These are phyloP conservation scores for Cyclostephanos invisitatus DNA, from an alignment of 108 stramenopile species.

Conservation along the genomic window DNA sequence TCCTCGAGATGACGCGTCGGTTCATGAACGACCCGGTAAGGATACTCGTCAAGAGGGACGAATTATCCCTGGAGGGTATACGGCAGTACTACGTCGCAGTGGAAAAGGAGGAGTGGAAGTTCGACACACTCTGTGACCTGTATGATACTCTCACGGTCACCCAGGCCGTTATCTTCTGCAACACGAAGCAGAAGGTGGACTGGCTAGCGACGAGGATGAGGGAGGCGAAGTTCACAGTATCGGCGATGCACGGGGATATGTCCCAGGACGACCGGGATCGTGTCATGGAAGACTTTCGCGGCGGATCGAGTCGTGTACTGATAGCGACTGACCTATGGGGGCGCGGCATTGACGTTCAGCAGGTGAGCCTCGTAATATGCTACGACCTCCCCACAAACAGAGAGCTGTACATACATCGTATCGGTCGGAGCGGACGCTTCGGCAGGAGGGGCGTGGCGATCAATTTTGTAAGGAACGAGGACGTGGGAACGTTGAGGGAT, in stretches of 20 bases:
- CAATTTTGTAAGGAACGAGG: constrained; percentile 99
- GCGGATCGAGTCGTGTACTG: constrained; percentile 98
- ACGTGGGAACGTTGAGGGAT: too few relatives aligned
- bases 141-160: constrained; percentile 99
- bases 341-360: constrained; percentile 99
- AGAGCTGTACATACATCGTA: constrained; percentile 99
- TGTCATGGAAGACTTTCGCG: constrained; percentile 99
- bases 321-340: constrained; percentile 98
- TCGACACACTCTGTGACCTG: constrained; percentile 98
- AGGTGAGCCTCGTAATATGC: constrained; percentile 99
- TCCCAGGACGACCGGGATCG: constrained; percentile 99
- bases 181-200: constrained; percentile 99
- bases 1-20: constrained; percentile 96
- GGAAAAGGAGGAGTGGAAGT: constrained; percentile 98
- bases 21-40: constrained; percentile 99
- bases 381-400: constrained; percentile 99
- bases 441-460: constrained; percentile 99
- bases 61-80: constrained; percentile 99
- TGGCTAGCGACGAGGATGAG: constrained; percentile 98
- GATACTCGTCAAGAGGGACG: constrained; percentile 99
- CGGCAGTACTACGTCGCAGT: constrained; percentile 99
- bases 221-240: constrained; percentile 98
- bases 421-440: constrained; percentile 99
- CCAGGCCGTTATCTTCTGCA: constrained; percentile 99
- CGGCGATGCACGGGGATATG: constrained; percentile 99